Evolutionary conservation across 208 protist genomes (phyloP), one percentile per base, ranked within the genome.

Genomic region (Blastocrithidia nonstop): DNA sequence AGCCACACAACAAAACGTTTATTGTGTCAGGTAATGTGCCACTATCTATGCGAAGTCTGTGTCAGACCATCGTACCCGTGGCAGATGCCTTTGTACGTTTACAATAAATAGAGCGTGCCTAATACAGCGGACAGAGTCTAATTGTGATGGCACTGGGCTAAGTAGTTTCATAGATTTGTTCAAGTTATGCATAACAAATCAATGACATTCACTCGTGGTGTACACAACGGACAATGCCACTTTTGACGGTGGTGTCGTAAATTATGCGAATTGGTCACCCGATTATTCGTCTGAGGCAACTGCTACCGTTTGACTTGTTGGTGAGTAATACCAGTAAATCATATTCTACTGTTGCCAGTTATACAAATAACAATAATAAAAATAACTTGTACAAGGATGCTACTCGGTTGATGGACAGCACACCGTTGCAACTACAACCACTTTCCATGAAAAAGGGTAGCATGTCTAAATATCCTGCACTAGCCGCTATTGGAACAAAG

Each of bases 91-190:
- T 88, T 45, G 50, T 72, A 20, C 66, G 66, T 11, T 65, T 91
- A 17, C 59, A 65, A 21, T 57, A 62, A 26, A 63, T 91, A 15
- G 75, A 79, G 22, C 50, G 43, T 37, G 72, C 74, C 8, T 76
- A 91, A 60, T 87, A 71, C 55, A 39, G 60, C 23, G 68, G 71
- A 13, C 59, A 68, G 16, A 86, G 74, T 37, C 60, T 91, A 5
- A 77, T 91, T 11, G 66, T 63, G 4, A 91, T 91, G 82, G 76
- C 82, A 20, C 70, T 91, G 7, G 82, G 76, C 19, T 76, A 91
- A 58, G 66, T 69, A 1, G 69, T 91, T 5, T 75, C 71, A 8
- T 76, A 91, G 48, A 63, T 91, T 9, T 76, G 67, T 59, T 81
- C 82, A 5, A 82, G 73, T 60, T 91, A 83, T 50, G 77, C 74